phyloP scores from a whole-genome alignment of 2,329 filamentous ascomycete genomes.

The Cryphonectria nitschkei region DNA sequence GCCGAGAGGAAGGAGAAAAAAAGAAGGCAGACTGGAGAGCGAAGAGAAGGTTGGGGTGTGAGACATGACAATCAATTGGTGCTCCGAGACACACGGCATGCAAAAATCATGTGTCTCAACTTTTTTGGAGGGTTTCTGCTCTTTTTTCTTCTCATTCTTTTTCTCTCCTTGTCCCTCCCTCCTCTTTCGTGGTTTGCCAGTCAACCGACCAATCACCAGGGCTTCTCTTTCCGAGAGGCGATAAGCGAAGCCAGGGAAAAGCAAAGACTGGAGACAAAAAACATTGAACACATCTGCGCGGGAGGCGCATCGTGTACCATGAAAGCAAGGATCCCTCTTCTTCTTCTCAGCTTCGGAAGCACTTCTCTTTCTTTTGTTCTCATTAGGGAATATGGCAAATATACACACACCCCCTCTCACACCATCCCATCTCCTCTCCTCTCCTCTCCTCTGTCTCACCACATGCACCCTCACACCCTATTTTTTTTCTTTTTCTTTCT shows the following conservation, averaged over 20 bases:
- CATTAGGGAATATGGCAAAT: constrained; percentile 3
- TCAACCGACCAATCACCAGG: neutral
- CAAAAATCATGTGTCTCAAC: neutral
- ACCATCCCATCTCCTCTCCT: too few relatives aligned
- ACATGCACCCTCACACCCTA: neutral
- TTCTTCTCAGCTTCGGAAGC: neutral
- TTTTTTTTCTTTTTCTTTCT: neutral
- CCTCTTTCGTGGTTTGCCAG: neutral
- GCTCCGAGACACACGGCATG: neutral
- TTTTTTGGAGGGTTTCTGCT: neutral
- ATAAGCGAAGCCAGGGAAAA: neutral
- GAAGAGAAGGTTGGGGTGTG: neutral
- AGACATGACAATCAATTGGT: neutral
- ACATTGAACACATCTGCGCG: neutral
- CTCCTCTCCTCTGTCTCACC: neutral
- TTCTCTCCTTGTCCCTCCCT: neutral
- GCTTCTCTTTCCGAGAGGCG: neutral
- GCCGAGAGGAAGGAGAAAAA: neutral
- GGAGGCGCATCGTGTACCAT: too few relatives aligned
- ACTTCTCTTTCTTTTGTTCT: neutral
- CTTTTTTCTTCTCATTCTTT: neutral
- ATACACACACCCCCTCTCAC: neutral
- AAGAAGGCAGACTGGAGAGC: neutral
- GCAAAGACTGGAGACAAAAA: neutral
- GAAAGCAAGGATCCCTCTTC: neutral